These are phyloP conservation scores for Coniochaeta ligniaria DNA, from an alignment of 2,329 filamentous ascomycete genomes.

Conservation along the genomic window DNA sequence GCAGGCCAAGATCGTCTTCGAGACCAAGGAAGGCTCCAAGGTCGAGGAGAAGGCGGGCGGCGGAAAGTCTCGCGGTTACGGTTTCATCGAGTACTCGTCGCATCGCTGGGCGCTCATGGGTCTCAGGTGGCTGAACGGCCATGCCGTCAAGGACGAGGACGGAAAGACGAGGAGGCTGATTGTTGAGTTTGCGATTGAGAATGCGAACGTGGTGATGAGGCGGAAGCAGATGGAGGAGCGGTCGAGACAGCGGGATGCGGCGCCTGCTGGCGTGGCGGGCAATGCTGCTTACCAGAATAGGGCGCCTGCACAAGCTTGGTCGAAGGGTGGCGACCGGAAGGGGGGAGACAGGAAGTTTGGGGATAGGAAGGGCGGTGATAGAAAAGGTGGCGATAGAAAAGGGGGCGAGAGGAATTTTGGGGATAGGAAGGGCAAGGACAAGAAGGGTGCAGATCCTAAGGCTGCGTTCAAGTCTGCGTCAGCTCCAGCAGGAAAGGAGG, in stretches of 20 bases:
- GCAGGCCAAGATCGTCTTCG: conserved; percentile 93
- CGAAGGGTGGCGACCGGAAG: conserved; percentile 8
- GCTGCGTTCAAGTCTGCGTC: conserved; percentile 18
- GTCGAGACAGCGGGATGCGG: conserved; percentile 3
- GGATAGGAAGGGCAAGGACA: conserved; percentile 10
- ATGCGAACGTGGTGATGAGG: conserved; percentile 86
- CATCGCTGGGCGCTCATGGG: conserved; percentile 95
- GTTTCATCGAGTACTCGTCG: conserved; percentile 93
- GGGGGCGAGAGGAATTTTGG: conserved; percentile 3
- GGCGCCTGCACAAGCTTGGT: neutral
- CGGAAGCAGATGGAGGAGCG: conserved; percentile 56
- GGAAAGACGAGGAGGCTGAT: conserved; percentile 86
- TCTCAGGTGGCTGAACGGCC: conserved; percentile 85
- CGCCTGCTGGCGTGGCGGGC: neutral
- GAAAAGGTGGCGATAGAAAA: conserved; percentile 21
- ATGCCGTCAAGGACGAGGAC: conserved; percentile 46
- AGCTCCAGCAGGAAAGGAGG: conserved; percentile 23
- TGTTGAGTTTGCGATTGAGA: conserved; percentile 97
- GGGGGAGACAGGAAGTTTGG: conserved; percentile 2
- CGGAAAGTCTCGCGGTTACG: conserved; percentile 84
- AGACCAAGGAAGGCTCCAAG: conserved; percentile 79
- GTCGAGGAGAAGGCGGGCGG: conserved; percentile 69
- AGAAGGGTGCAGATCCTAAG: conserved; percentile 8
- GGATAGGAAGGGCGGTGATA: conserved; percentile 16
- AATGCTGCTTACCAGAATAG: conserved; percentile 7